Conservation (phyloP, 805 yeast species). For the Jamesozyma gamospora region DNA sequence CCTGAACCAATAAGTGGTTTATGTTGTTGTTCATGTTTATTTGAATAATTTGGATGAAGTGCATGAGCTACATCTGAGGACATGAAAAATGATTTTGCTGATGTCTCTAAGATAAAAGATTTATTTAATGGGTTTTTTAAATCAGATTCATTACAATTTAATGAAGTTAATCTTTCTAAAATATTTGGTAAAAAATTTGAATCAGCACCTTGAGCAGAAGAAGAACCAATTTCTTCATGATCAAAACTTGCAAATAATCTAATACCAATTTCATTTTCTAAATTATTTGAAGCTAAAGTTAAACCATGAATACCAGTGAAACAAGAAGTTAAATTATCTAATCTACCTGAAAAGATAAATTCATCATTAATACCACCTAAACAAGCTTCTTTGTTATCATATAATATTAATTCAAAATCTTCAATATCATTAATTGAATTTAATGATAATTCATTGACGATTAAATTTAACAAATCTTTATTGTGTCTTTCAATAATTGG, state of each 20-base stretch:
- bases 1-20: slow-evolving; percentile 78
- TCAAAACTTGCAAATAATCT: slow-evolving; percentile 78
- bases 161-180: slow-evolving; percentile 52
- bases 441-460: slow-evolving; percentile 57
- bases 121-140: slow-evolving; percentile 20
- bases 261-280: slow-evolving; percentile 46
- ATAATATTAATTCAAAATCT: slow-evolving; percentile 81
- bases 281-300: slow-evolving; percentile 38
- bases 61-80: slow-evolving; percentile 98
- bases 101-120: slow-evolving; percentile 41
- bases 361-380: slow-evolving; percentile 88
- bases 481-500: slow-evolving; percentile 68
- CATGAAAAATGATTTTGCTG: slow-evolving; percentile 73
- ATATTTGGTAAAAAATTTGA: slow-evolving; percentile 81
- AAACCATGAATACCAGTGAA: slow-evolving; percentile 69
- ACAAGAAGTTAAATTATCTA: slow-evolving; percentile 85
- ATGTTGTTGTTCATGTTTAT: slow-evolving; percentile 66
- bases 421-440: slow-evolving; percentile 47
- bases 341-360: slow-evolving; percentile 82
- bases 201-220: slow-evolving; percentile 93
- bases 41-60: slow-evolving; percentile 83
- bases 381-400: slow-evolving; percentile 73
- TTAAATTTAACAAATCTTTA: slow-evolving; percentile 51
- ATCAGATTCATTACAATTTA: slow-evolving; percentile 33
- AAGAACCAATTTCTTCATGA: slow-evolving; percentile 93